Evolutionary conservation across 2,329 filamentous ascomycete species (phyloP), one percentile per base, ranked within the genome.

Genomic region (Ceratocystiopsis brevicomis): DNA sequence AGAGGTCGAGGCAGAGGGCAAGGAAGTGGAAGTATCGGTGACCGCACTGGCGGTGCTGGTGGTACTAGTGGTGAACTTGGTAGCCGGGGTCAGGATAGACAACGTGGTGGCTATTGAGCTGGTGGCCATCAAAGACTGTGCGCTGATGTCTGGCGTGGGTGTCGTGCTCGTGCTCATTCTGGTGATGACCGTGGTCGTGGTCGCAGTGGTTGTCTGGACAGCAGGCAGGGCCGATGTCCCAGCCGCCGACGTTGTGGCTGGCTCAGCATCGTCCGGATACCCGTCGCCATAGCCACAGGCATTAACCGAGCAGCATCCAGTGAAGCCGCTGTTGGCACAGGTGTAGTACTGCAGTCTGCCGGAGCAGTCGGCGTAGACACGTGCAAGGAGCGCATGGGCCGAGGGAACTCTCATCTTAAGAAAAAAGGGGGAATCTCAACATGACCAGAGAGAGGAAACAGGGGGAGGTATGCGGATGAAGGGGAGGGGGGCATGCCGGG

Each of bases 251-350:
- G 37, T 41, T 14, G 39, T 17, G 3, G 41, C 13, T 18, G 21
- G 17, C 14, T 21, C 10, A 14, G 38, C 21, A 17, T 12, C 30
- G 34, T 46, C 49, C 11, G 58, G 59, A 45, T 62, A 66, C 8
- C 44, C 48, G 4, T 43, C 47, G 3, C 44, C 38, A 40, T 54
- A 41, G 4, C 47, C 44, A 50, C 69, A 72, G 15, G 66, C 60
- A 46, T 68, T 53, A 14, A 58, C 52, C 14, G 55, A 52, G 51
- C 68, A 72, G 50, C 69, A 72, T 16, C 65, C 67, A 3, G 41
- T 45, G 48, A 63, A 68, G 32, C 49, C 47, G 49, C 54, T 61
- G 40, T 42, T 37, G 14, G 40, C 46, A 48, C 66, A 71, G 19
- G 47, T 41, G 48, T 63, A 68, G 48, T 56, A 66, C 30, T 41